These are phyloP conservation scores for Cadophora luteo-olivacea DNA, from an alignment of 2,329 filamentous ascomycete species.

Conservation along the genomic window DNA sequence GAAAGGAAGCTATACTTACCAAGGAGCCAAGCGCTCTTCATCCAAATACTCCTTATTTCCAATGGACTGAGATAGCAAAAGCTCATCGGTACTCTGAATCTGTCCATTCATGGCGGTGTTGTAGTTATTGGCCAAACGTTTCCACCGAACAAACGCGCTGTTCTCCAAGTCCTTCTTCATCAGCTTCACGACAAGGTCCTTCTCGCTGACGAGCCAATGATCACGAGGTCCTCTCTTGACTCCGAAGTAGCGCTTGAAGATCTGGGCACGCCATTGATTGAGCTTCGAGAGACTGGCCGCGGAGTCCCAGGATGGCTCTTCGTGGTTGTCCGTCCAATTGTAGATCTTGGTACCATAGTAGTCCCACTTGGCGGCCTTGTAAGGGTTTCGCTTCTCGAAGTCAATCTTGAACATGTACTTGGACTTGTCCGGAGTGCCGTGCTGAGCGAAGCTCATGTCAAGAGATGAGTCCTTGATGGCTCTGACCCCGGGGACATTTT, in stretches of 20 bases:
- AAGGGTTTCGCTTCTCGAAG: neutral
- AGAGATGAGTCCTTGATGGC: neutral
- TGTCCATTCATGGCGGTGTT: neutral
- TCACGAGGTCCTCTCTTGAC: conserved; percentile 1
- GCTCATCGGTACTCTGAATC: neutral
- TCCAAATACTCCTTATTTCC: neutral
- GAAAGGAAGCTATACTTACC: neutral
- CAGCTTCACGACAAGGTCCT: neutral
- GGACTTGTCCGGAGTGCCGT: neutral
- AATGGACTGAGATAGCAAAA: neutral
- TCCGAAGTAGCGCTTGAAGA: conserved; percentile 6
- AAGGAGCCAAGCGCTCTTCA: conserved; percentile 1
- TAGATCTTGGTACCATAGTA: neutral
- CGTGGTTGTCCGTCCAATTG: neutral
- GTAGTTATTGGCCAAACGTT: conserved; percentile 3
- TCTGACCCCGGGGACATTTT: neutral
- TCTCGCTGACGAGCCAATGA: neutral
- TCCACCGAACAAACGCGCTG: neutral
- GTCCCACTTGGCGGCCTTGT: neutral
- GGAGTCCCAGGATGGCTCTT: neutral
- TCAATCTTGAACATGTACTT: neutral
- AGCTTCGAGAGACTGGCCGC: neutral
- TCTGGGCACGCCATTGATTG: conserved; percentile 1
- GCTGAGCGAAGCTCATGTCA: neutral
- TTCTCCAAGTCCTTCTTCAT: neutral